A percentile compares a stretch with the other conserved stretches of the same genome.
These are phyloP conservation scores for Bodo saltans DNA, from an alignment of 78 protist genomes.

Conservation along the genomic window DNA sequence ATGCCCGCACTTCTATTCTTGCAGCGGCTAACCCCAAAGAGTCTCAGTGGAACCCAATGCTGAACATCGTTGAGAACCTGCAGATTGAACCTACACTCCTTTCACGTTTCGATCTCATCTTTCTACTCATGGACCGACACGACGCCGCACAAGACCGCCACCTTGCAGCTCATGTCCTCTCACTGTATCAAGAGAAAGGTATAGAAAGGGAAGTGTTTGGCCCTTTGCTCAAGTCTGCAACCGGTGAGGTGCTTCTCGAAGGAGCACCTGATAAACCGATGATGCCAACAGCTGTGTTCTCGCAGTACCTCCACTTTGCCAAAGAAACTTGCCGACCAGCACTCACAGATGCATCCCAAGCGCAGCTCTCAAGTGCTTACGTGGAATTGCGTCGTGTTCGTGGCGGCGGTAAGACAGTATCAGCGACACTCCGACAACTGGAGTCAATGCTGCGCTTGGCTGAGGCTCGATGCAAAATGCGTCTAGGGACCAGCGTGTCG, in stretches of 20 bases:
- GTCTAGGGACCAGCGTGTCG: slow-evolving; percentile 60
- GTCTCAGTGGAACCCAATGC: slow-evolving; percentile 75
- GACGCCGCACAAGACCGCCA: slow-evolving; percentile 71
- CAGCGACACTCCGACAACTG: slow-evolving; percentile 98
- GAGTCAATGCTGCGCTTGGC: slow-evolving; percentile 93
- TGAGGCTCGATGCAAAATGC: slow-evolving; percentile 79
- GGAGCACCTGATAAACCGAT: neutral
- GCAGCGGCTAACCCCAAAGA: slow-evolving; percentile 99
- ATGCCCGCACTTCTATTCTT: slow-evolving; percentile 94
- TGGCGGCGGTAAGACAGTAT: slow-evolving; percentile 51
- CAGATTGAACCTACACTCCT: slow-evolving; percentile 91
- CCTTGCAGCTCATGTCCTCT: slow-evolving; percentile 85
- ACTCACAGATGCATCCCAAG: slow-evolving; percentile 76
- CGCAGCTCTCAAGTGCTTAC: slow-evolving; percentile 63
- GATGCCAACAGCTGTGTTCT: neutral
- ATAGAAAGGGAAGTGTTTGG: no score
- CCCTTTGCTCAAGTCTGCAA: no score
- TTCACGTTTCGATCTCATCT: slow-evolving; percentile 92
- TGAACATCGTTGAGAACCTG: slow-evolving; percentile 93
- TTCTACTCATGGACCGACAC: slow-evolving; percentile 87
- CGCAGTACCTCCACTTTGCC: slow-evolving; percentile 84
- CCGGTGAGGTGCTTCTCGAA: no score
- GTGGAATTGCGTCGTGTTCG: slow-evolving; percentile 53
- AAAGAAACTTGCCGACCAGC: slow-evolving; percentile 58
- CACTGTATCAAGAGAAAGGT: slow-evolving; percentile 12